These are phyloP conservation scores for Pulveroboletus sp. DNA, from an alignment of 768 basidiomycete species.

Conservation along the genomic window DNA sequence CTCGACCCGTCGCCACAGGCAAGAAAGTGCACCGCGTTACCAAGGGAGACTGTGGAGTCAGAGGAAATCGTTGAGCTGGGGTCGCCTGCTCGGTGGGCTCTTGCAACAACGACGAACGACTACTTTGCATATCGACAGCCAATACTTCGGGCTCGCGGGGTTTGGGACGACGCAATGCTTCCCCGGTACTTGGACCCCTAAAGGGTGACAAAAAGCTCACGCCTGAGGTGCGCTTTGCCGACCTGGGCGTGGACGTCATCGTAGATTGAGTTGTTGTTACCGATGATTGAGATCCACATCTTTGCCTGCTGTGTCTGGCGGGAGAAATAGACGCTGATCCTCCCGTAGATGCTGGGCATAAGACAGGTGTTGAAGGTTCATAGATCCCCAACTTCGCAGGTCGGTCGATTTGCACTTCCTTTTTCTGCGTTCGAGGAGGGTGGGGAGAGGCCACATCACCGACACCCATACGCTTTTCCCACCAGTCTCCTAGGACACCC, in stretches of 20 bases:
- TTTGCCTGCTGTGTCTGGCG: neutral
- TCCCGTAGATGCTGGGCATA: neutral
- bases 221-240: constrained; percentile 24
- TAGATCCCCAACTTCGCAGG: constrained; percentile 23
- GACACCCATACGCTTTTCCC: constrained; percentile 74
- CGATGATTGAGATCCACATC: constrained; percentile 26
- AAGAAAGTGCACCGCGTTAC: constrained; percentile 24
- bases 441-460: constrained; percentile 45
- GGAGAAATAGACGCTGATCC: constrained; percentile 6
- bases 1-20: constrained; percentile 13
- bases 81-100: constrained; percentile 12
- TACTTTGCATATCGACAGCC: constrained; percentile 20
- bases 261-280: constrained; percentile 13
- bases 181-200: constrained; percentile 12
- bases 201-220: constrained; percentile 28
- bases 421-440: constrained; percentile 22
- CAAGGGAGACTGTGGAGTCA: constrained; percentile 11
- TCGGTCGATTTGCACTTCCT: constrained; percentile 24
- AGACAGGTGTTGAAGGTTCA: neutral
- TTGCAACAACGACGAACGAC: constrained; percentile 20
- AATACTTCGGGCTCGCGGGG: constrained; percentile 20
- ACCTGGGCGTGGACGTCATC: constrained; percentile 13
- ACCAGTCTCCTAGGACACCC: constrained; percentile 65
- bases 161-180: constrained; percentile 5
- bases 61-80: constrained; percentile 11